Evolutionary conservation across 371 early-diverging fungal genomes (phyloP).

Genomic region (Conidiobolus incongruus): DNA sequence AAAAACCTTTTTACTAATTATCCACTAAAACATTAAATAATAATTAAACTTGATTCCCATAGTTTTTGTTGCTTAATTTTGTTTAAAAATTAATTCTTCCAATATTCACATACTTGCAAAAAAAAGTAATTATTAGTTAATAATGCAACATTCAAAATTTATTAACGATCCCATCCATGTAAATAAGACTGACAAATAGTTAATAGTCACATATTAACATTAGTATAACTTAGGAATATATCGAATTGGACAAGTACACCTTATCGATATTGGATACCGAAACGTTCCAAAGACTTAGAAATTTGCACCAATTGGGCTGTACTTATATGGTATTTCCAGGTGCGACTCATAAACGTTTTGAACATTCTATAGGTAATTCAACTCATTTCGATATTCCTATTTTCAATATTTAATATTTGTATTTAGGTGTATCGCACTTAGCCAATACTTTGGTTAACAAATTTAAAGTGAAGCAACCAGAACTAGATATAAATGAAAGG

Average conservation of each 20-base stretch:
- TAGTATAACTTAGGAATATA: constrained; percentile 38
- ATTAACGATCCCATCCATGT: constrained; percentile 4
- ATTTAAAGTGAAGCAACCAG: constrained; percentile 50
- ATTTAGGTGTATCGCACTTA: constrained; percentile 51
- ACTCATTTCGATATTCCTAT: neutral
- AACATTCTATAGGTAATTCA: constrained; percentile 55
- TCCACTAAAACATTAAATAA: too few species aligned
- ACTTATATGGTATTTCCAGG: constrained; percentile 87
- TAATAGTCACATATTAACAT: neutral
- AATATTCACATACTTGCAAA: too few species aligned
- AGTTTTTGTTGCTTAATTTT: too few species aligned
- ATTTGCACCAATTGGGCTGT: constrained; percentile 70
- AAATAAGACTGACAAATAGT: neutral
- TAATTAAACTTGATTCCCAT: too few species aligned
- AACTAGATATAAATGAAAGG: constrained; percentile 42
- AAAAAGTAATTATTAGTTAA: too few species aligned
- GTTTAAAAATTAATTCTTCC: too few species aligned
- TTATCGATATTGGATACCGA: constrained; percentile 74
- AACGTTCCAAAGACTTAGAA: constrained; percentile 75
- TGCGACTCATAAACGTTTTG: constrained; percentile 76
- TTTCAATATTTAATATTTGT: neutral
- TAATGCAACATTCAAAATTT: too few species aligned
- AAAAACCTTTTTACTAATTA: too few species aligned
- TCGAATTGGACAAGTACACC: constrained; percentile 35
- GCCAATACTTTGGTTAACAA: constrained; percentile 48